Conservation (phyloP, 2,329 filamentous ascomycete genomes). For the Fonsecaea multimorphosa region DNA sequence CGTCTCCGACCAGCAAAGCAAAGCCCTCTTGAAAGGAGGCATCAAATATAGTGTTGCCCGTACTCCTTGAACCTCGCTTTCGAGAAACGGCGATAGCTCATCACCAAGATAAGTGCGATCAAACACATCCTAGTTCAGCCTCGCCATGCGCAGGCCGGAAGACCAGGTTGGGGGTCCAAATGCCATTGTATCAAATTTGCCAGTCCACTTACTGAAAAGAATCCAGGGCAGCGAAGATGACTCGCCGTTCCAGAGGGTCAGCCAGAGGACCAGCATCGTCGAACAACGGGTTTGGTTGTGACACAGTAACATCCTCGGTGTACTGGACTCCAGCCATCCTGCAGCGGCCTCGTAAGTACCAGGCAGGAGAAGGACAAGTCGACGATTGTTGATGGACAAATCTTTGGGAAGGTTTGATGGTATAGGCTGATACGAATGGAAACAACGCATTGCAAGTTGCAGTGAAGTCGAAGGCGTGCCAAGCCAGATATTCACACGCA, state of each 20-base stretch:
- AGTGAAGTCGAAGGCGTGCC: not conserved
- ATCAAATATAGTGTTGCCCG: not conserved
- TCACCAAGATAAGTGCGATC: not conserved
- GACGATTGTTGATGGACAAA: not conserved
- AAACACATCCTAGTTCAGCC: not conserved
- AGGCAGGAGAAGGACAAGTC: not conserved
- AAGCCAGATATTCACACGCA: not conserved
- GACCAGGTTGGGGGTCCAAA: not conserved
- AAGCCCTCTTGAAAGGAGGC: not conserved
- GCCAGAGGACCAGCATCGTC: slow-evolving; percentile 66
- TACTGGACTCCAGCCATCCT: slow-evolving; percentile 14
- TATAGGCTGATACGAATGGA: not conserved
- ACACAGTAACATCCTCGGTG: not conserved
- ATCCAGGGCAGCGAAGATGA: slow-evolving; percentile 81
- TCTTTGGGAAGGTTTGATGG: not conserved
- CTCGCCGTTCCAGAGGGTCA: slow-evolving; percentile 79
- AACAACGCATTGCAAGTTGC: not conserved
- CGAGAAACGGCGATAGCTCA: not conserved
- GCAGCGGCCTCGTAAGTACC: not conserved
- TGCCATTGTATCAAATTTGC: not conserved
- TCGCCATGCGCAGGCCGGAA: not conserved
- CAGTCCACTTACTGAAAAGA: slow-evolving; percentile 76
- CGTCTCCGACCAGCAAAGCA: not conserved
- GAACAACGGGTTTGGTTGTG: slow-evolving; percentile 26
- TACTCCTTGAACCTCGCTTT: not conserved